Conservation (phyloP, 2,329 filamentous ascomycete species). For the Tolypocladium pustulatum region DNA sequence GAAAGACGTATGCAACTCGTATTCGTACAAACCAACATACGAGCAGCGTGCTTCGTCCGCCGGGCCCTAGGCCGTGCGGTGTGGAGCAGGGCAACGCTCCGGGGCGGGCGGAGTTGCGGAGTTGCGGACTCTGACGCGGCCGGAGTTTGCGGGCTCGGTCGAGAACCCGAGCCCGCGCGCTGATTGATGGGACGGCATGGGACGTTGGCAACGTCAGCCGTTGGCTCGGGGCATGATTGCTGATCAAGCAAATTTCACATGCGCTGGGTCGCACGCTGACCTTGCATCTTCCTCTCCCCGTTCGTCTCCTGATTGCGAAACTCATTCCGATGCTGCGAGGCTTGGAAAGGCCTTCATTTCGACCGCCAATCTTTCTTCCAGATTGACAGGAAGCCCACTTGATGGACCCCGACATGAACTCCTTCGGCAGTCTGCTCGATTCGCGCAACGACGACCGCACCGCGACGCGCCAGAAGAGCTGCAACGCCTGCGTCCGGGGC, state of each 20-base stretch:
- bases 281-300: background rate
- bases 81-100: background rate
- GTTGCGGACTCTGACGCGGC: conserved; percentile 1
- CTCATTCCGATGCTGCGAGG: background rate
- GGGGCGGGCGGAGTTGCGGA: conserved; percentile 4
- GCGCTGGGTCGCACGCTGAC: background rate
- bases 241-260: background rate
- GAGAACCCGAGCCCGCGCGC: background rate
- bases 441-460: conserved; percentile 2
- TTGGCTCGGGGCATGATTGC: background rate
- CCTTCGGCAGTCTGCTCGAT: background rate
- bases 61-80: background rate
- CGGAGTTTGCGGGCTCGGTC: background rate
- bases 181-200: background rate
- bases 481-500: conserved; percentile 35
- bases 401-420: background rate
- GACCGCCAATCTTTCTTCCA: background rate
- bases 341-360: background rate
- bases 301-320: background rate
- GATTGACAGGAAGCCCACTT: background rate
- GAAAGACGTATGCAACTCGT: background rate
- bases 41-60: background rate
- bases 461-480: conserved; percentile 35
- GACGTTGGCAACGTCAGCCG: background rate
- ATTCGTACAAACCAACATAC: background rate